Base-by-base conservation (phyloP, 1,284 basidiomycete genomes). In the Irpex sp. region DNA sequence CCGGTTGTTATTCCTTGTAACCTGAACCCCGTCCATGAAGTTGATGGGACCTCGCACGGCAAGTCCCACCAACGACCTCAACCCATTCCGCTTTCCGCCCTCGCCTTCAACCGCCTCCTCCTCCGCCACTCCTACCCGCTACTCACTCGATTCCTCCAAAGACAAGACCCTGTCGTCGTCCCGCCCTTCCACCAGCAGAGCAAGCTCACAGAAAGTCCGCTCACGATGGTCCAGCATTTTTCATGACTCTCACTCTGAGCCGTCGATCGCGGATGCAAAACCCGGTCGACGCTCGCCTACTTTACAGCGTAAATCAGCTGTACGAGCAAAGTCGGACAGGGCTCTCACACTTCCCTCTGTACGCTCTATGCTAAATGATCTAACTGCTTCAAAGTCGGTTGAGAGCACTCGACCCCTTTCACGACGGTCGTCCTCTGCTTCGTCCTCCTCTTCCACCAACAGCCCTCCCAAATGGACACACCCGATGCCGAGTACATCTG, bases 391-490 rank as follows among this genome's bases (percentile, higher is more conserved):
- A 37, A 63, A 70, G 59, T 64, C 73, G 8, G 60, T 70, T 13
- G 77, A 63, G 66, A 59, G 75, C 13, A 65, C 74, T 33, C 75
- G 76, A 39, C 75, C 76, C 46, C 66, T 77, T 19, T 75, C 78
- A 49, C 77, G 81, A 26, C 77, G 79, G 58, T 71, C 71, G 9
- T 69, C 70, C 57, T 73, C 72, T 8, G 69, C 78, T 0, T 79
- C 81, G 5, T 81, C 83, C 31, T 79, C 79, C 3, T 70, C 71
- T 49, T 68, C 71, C n/a, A 67, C 66, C 55, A 53, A 47, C 19
- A 33, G 49, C 15, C 50, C 57, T 15, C 66, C 67, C 3, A 66
- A 66, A 37, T 67, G 65, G 51, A 61, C 61, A 49, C 70, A 65
- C 21, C 70, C 68, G 49, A 66, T 51, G 54, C 26, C 53, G 17